These are phyloP conservation scores for Paecilomyces sp. DNA, from an alignment of 2,329 filamentous ascomycete genomes.

Conservation along the genomic window DNA sequence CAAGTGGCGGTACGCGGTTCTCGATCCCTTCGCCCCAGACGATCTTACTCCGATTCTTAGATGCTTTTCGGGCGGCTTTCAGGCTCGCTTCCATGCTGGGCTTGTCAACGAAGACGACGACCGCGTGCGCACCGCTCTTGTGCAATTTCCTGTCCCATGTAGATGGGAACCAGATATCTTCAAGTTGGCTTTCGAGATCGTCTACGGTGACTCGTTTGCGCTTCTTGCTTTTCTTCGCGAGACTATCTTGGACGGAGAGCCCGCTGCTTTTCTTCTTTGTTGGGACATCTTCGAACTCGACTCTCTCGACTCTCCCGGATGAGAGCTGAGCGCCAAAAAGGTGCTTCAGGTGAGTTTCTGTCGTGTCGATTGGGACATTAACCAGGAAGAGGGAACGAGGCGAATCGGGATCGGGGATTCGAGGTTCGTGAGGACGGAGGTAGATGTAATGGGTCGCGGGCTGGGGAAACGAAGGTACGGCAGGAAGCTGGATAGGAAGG, in stretches of 20 bases:
- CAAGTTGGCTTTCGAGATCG: conserved; percentile 48
- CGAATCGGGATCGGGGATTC: conserved; percentile 65
- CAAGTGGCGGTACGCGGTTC: conserved; percentile 52
- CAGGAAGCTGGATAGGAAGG: conserved; percentile 61
- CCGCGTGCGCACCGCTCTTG: conserved; percentile 67
- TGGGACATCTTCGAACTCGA: conserved; percentile 59
- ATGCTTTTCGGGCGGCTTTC: conserved; percentile 63
- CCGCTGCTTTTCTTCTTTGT: conserved; percentile 30
- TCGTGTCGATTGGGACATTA: conserved; percentile 80
- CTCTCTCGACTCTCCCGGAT: conserved; percentile 68
- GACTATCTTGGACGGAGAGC: conserved; percentile 14
- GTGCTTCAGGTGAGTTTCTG: conserved; percentile 65
- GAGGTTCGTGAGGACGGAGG: conserved; percentile 74
- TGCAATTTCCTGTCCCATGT: conserved; percentile 68
- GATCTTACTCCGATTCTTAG: conserved; percentile 52
- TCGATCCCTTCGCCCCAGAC: conserved; percentile 62
- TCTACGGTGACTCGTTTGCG: conserved; percentile 47
- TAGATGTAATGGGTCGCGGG: conserved; percentile 75
- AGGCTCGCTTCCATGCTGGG: conserved; percentile 68
- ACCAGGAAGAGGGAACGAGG: conserved; percentile 80
- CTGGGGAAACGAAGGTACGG: conserved; percentile 55
- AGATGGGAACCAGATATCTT: conserved; percentile 57
- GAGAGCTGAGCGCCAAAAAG: conserved; percentile 70
- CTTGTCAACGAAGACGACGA: conserved; percentile 77
- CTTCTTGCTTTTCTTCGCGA: conserved; percentile 39